phyloP scores from a whole-genome alignment of 495 filamentous ascomycete species.

The Podospora tetraspora region DNA sequence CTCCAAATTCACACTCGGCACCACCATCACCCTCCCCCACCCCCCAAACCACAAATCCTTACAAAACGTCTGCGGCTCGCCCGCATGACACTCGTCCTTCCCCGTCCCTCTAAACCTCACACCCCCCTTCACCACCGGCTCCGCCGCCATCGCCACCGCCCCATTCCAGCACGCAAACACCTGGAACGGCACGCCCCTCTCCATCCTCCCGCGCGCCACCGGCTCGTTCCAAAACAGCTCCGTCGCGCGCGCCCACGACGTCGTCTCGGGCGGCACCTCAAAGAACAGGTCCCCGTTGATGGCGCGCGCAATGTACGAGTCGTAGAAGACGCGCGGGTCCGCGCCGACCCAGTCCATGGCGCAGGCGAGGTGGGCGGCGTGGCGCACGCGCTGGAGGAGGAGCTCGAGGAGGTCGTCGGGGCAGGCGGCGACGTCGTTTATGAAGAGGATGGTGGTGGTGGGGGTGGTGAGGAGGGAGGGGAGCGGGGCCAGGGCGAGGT shows the following conservation, averaged over 20 bases:
- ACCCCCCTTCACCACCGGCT: slow-evolving; percentile 29
- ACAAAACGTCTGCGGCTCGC: slow-evolving; percentile 44
- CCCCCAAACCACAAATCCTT: slow-evolving; percentile 47
- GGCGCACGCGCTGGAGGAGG: slow-evolving; percentile 38
- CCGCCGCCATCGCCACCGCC: slow-evolving; percentile 29
- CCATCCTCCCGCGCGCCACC: slow-evolving; percentile 23
- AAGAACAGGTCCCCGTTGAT: slow-evolving; percentile 49
- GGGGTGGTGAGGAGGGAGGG: slow-evolving; percentile 2
- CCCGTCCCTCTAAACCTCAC: slow-evolving; percentile 32
- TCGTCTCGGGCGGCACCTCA: slow-evolving; percentile 38
- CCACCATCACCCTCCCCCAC: slow-evolving; percentile 43
- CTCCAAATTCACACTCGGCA: slow-evolving; percentile 47
- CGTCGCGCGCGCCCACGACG: slow-evolving; percentile 37
- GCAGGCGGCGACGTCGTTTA: slow-evolving; percentile 48
- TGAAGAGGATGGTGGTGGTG: slow-evolving; percentile 44
- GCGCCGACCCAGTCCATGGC: slow-evolving; percentile 50
- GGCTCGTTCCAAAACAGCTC: slow-evolving; percentile 46
- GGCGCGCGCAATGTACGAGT: slow-evolving; percentile 47
- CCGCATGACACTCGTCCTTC: slow-evolving; percentile 41
- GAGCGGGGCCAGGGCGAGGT: slow-evolving; percentile 23
- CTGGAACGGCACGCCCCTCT: slow-evolving; percentile 40
- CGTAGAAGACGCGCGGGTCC: slow-evolving; percentile 42
- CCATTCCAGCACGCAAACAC: slow-evolving; percentile 55
- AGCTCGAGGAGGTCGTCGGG: slow-evolving; percentile 51
- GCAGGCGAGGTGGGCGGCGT: slow-evolving; percentile 49